Percentiles rank a stretch among this genome's conserved stretches.
These are phyloP conservation scores for Talaromyces amestolkiae DNA, from an alignment of 2,329 filamentous ascomycete species.

Conservation along the genomic window DNA sequence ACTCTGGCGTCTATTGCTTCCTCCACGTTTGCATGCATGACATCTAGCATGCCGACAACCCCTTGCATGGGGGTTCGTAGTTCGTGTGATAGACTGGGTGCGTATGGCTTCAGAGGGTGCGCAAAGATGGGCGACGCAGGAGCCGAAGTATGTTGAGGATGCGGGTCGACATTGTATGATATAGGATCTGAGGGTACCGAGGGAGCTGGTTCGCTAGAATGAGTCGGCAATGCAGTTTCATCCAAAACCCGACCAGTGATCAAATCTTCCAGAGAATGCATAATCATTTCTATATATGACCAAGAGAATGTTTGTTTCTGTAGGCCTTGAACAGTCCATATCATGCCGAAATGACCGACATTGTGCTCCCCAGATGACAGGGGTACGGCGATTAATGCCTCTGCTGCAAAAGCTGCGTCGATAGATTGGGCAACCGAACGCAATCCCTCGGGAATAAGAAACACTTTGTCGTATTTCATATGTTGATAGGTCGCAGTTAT, in stretches of 20 bases:
- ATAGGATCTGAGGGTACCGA: background rate
- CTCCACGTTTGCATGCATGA: slow-evolving; percentile 70
- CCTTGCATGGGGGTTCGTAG: slow-evolving; percentile 73
- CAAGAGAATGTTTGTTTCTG: slow-evolving; percentile 57
- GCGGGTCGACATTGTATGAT: slow-evolving; percentile 21
- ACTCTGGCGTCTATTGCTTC: slow-evolving; percentile 60
- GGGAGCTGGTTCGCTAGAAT: slow-evolving; percentile 26
- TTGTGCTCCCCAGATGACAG: slow-evolving; percentile 61
- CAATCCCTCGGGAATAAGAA: slow-evolving; percentile 63
- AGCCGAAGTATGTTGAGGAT: slow-evolving; percentile 52
- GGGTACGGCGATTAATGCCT: slow-evolving; percentile 66
- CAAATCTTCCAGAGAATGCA: slow-evolving; percentile 67
- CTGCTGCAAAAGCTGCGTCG: slow-evolving; percentile 58
- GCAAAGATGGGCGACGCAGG: slow-evolving; percentile 55
- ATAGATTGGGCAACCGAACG: slow-evolving; percentile 57
- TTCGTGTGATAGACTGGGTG: slow-evolving; percentile 70
- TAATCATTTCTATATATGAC: slow-evolving; percentile 65
- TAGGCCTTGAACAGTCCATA: slow-evolving; percentile 66
- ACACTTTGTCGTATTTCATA: slow-evolving; percentile 71
- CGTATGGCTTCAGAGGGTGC: slow-evolving; percentile 68
- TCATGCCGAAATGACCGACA: slow-evolving; percentile 68
- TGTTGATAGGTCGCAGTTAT: slow-evolving; percentile 65
- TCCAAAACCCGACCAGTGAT: slow-evolving; percentile 59
- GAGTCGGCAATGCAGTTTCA: slow-evolving; percentile 48
- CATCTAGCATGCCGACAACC: slow-evolving; percentile 72